phyloP scores from a whole-genome alignment of 2,329 filamentous ascomycete genomes.

The Diplodia sapinea region DNA sequence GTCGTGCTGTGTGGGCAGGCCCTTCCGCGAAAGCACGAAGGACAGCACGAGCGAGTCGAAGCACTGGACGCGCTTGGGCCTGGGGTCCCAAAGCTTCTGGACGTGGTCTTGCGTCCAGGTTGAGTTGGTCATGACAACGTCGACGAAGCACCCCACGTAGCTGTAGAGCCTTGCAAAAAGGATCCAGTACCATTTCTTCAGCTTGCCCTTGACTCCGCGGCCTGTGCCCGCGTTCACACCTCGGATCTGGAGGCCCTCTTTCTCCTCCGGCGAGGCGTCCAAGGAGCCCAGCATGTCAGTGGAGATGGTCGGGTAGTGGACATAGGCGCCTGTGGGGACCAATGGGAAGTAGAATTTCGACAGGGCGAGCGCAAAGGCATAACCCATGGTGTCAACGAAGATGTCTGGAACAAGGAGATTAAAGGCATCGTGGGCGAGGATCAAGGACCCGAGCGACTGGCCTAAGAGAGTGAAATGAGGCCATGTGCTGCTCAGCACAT shows the following conservation, averaged over 20 bases:
- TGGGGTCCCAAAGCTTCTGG: constrained; percentile 39
- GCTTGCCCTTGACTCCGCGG: constrained; percentile 69
- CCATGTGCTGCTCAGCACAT: constrained; percentile 85
- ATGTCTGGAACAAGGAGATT: constrained; percentile 89
- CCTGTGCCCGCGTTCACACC: constrained; percentile 85
- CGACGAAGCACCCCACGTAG: constrained; percentile 79
- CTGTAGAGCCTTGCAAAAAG: constrained; percentile 83
- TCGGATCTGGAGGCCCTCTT: constrained; percentile 23
- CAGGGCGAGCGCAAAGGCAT: constrained; percentile 85
- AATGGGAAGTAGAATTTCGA: constrained; percentile 79
- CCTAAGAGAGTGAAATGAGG: constrained; percentile 90
- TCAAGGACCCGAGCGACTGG: constrained; percentile 87
- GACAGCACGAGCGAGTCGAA: constrained; percentile 31
- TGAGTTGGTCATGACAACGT: constrained; percentile 97
- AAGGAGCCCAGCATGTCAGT: constrained; percentile 95
- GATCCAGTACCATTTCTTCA: constrained; percentile 85
- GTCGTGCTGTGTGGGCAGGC: constrained; percentile 24
- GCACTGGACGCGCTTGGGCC: constrained; percentile 17
- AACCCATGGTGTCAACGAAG: constrained; percentile 98
- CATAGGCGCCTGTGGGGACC: constrained; percentile 88
- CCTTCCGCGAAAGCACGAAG: constrained; percentile 19
- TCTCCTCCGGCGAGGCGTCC: constrained; percentile 56
- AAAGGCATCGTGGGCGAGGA: constrained; percentile 91
- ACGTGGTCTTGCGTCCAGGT: constrained; percentile 89
- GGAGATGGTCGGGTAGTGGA: constrained; percentile 97